These are phyloP conservation scores for Aspergillus sp. DNA, from an alignment of 2,329 filamentous ascomycete genomes.

Conservation along the genomic window DNA sequence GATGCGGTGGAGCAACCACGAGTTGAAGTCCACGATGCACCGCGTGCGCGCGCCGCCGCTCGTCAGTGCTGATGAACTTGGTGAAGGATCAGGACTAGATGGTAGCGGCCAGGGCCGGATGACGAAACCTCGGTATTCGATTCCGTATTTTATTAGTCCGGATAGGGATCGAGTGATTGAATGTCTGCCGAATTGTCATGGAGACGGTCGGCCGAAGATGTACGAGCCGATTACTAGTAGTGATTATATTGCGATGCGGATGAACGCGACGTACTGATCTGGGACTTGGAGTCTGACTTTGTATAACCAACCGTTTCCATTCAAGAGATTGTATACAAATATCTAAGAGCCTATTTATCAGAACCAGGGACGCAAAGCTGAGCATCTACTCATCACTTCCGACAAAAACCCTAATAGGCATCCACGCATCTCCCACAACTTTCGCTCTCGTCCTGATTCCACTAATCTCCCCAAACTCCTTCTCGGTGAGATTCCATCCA, in stretches of 20 bases:
- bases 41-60: slow-evolving; percentile 1
- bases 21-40: slow-evolving; percentile 3
- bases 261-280: slow-evolving; percentile 4
- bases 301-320: too few relatives aligned
- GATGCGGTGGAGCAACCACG: slow-evolving; percentile 6
- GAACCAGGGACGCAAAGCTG: too few relatives aligned
- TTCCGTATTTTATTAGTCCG: slow-evolving; percentile 2
- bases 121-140: not conserved
- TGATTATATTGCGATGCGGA: slow-evolving; percentile 6
- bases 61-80: not conserved
- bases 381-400: slow-evolving; percentile 70
- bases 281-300: too few relatives aligned
- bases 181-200: slow-evolving; percentile 3
- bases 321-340: too few relatives aligned
- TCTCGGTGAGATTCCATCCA: slow-evolving; percentile 69
- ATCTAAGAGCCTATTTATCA: too few relatives aligned
- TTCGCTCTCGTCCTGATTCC: slow-evolving; percentile 74
- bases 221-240: slow-evolving; percentile 2
- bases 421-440: slow-evolving; percentile 72
- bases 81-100: too few relatives aligned
- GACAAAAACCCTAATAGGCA: slow-evolving; percentile 75
- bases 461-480: slow-evolving; percentile 69
- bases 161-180: slow-evolving; percentile 2
- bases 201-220: not conserved
- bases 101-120: not conserved